These are phyloP conservation scores for Annulohypoxylon nitens DNA, from an alignment of 495 filamentous ascomycete species.

Conservation along the genomic window DNA sequence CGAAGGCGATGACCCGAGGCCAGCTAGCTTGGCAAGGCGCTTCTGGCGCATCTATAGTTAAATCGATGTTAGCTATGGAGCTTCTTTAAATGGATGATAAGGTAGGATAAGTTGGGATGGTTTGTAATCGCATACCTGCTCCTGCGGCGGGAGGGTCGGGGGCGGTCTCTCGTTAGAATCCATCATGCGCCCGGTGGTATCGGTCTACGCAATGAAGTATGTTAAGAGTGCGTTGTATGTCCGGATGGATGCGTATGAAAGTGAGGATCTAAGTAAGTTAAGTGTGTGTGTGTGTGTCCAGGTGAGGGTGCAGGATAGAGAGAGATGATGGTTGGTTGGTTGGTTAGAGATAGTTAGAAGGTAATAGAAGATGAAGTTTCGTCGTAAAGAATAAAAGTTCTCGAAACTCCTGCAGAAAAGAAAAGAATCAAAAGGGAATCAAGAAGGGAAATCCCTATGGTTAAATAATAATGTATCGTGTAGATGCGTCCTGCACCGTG, in stretches of 20 bases:
- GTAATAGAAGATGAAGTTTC: not conserved
- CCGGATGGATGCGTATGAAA: not conserved
- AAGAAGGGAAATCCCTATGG: not conserved
- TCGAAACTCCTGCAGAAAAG: not conserved
- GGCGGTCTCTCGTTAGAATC: constrained; percentile 44
- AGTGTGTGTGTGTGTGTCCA: too few species aligned
- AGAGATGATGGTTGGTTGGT: too few species aligned
- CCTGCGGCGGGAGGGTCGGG: constrained; percentile 46
- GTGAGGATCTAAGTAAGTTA: too few species aligned
- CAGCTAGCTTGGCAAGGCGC: constrained; percentile 73
- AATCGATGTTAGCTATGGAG: not conserved
- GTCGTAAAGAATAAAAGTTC: not conserved
- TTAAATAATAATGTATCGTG: not conserved
- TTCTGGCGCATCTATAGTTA: constrained; percentile 73
- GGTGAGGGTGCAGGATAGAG: too few species aligned
- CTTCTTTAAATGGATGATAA: too few species aligned
- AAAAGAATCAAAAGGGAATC: not conserved
- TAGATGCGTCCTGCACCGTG: not conserved
- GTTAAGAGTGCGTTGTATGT: not conserved
- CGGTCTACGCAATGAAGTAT: too few species aligned
- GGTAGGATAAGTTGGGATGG: not conserved
- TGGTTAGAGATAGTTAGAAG: too few species aligned
- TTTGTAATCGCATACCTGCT: constrained; percentile 44
- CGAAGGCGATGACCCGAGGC: constrained; percentile 25
- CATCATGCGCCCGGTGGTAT: constrained; percentile 24